phyloP scores from a whole-genome alignment of 768 basidiomycete genomes.

The Infundibulicybe gibba region DNA sequence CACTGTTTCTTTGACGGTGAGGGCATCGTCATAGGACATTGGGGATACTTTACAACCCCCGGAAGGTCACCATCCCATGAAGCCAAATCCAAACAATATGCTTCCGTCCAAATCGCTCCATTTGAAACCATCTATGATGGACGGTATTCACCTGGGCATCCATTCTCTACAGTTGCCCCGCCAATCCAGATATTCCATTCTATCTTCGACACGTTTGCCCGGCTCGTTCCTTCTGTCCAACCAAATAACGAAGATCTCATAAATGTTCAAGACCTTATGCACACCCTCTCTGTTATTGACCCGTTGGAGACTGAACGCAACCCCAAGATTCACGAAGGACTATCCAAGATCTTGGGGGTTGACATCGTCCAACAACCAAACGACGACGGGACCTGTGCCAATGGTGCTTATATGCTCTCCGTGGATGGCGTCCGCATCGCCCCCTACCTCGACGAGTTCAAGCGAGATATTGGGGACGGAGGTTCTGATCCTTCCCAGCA shows the following conservation, averaged over 20 bases:
- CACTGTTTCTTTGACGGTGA: too few species aligned
- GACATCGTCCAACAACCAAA: not conserved
- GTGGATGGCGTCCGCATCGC: not conserved
- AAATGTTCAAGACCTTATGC: not conserved
- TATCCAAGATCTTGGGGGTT: not conserved
- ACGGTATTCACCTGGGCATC: slow-evolving; percentile 11
- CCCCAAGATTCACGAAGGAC: not conserved
- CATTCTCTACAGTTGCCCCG: slow-evolving; percentile 13
- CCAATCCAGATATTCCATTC: slow-evolving; percentile 20
- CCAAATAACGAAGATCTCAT: not conserved
- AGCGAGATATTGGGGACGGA: slow-evolving; percentile 22
- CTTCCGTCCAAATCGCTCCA: too few species aligned
- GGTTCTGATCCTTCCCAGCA: slow-evolving; percentile 24
- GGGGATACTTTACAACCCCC: too few species aligned
- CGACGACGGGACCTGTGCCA: not conserved
- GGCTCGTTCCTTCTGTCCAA: not conserved
- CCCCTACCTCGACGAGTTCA: slow-evolving; percentile 17
- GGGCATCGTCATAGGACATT: too few species aligned
- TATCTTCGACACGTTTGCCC: slow-evolving; percentile 16
- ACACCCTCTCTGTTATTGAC: not conserved
- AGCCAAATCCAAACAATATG: too few species aligned
- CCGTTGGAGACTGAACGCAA: not conserved
- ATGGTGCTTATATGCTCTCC: slow-evolving; percentile 1
- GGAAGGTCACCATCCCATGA: too few species aligned
- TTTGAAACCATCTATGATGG: slow-evolving; percentile 14